These are phyloP conservation scores for Phytophthora colocasiae DNA, from an alignment of 352 stramenopile species.

Conservation along the genomic window DNA sequence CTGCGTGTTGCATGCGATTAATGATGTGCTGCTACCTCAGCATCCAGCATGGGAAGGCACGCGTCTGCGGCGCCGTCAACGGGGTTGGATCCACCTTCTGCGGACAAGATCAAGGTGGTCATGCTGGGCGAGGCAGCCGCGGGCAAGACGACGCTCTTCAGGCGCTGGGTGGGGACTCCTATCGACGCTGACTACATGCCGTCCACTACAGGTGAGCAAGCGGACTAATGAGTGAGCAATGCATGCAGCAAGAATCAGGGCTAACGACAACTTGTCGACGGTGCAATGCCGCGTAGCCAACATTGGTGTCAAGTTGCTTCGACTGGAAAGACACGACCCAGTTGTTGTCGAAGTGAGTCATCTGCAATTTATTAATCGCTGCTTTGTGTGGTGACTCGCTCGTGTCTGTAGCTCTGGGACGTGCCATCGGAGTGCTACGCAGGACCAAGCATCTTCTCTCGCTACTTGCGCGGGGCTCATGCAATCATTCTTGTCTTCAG, in stretches of 20 bases:
- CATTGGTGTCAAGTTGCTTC: slow-evolving; percentile 65
- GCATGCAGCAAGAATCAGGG: not conserved
- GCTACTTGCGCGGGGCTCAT: slow-evolving; percentile 45
- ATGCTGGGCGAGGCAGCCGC: slow-evolving; percentile 47
- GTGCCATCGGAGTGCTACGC: slow-evolving; percentile 59
- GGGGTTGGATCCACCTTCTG: not conserved
- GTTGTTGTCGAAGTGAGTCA: slow-evolving; percentile 54
- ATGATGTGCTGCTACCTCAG: slow-evolving; percentile 26
- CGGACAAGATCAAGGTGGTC: slow-evolving; percentile 57
- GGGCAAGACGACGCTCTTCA: slow-evolving; percentile 68
- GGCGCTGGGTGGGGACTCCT: slow-evolving; percentile 46
- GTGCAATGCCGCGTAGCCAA: slow-evolving; percentile 31
- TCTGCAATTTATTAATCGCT: not conserved
- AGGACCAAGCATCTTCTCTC: slow-evolving; percentile 50
- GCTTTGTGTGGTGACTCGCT: slow-evolving; percentile 1
- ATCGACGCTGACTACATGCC: slow-evolving; percentile 28
- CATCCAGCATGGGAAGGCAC: slow-evolving; percentile 22
- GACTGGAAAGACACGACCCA: slow-evolving; percentile 41
- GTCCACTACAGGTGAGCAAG: slow-evolving; percentile 49
- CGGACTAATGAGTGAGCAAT: not conserved
- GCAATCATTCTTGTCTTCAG: slow-evolving; percentile 60
- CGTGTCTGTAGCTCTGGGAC: slow-evolving; percentile 59
- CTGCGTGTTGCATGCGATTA: slow-evolving; percentile 12
- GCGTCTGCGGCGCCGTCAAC: slow-evolving; percentile 20
- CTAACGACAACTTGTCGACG: slow-evolving; percentile 5